Base-by-base conservation (phyloP, 202 grass and related monocot species). In the Panicum virgatum region DNA sequence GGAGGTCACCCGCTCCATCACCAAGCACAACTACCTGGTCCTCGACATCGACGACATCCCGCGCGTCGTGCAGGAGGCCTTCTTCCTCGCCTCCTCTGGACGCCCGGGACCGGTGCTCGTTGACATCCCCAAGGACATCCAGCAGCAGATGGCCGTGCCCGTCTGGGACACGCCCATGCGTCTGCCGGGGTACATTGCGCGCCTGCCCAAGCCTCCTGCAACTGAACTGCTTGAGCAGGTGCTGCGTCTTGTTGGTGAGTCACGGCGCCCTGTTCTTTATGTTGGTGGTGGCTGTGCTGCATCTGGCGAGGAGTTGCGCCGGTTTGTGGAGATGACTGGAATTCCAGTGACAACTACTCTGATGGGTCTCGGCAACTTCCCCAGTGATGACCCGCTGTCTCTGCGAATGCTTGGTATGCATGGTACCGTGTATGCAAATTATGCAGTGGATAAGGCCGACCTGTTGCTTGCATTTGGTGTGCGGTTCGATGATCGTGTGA, bases 381-480 rank as follows among this genome's bases (percentile, higher is more conserved):
- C 96, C 36, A 83, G 83, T 11, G 87, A 90, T 3, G 91, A 86
- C 15, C 86, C 89, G 0, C 83, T 98, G 19, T 96, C 90, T 37
- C 78, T 98, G 62, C 79, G 87, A n/a, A 98, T 98, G 96, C 86
- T 98, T 66, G 96, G 96, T 69, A 98, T 98, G 96, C 96, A 98
- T 66, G 96, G 96, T 15, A 98, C 96, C 0, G 92, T 98, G 3
- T 98, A 90, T 57, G 96, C 96, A 13, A 98, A 98, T 54, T 98
- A 98, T 75, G 89, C 96, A 0, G 86, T 98, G 2, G 92, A 98
- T 66, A 98, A 96, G 85, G 89, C 96, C 20, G 96, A 98, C 34
- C 85, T 98, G 36, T 70, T 98, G 87, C 93, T 98, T 44, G 96
- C 96, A 15, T 93, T 98, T 85, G 96, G 96, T 11, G 96, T 98